Evolutionary conservation across 768 basidiomycete genomes (phyloP).

Genomic region (Tulasnella calospora): DNA sequence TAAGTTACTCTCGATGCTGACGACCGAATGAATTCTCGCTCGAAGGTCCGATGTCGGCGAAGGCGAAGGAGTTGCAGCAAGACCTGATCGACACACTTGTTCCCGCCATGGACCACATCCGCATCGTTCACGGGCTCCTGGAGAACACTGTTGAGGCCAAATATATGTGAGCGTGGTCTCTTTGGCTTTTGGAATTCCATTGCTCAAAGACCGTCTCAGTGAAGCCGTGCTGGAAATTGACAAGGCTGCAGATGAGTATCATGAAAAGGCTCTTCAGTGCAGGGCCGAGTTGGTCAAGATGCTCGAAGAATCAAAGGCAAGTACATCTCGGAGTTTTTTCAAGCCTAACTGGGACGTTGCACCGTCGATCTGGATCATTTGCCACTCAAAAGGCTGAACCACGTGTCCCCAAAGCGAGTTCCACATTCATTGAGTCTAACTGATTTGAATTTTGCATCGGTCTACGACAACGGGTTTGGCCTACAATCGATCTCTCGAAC

Average conservation of each 20-base stretch:
- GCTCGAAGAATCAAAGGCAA: conserved; percentile 10
- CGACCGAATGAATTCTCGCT: background rate
- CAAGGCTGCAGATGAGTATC: conserved; percentile 17
- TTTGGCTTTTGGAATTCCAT: background rate
- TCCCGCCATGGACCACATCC: conserved; percentile 26
- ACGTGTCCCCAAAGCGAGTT: background rate
- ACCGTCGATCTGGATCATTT: background rate
- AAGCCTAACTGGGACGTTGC: background rate
- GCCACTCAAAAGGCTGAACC: background rate
- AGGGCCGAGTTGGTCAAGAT: conserved; percentile 11
- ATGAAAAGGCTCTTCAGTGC: background rate
- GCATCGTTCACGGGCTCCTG: conserved; percentile 19
- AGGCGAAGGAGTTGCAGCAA: conserved; percentile 18
- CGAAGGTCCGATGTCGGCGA: conserved; percentile 10
- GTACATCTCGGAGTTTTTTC: background rate
- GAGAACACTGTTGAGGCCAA: conserved; percentile 20
- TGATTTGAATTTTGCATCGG: background rate
- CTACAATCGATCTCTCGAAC: background rate
- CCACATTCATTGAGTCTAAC: background rate
- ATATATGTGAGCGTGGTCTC: background rate
- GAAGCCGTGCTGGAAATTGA: conserved; percentile 15
- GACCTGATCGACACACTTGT: conserved; percentile 25
- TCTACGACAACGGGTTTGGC: background rate
- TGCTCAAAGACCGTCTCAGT: background rate
- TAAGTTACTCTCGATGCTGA: background rate